Base-by-base conservation (phyloP, 768 basidiomycete species). In the Tylopilus rubrobrunneus region DNA sequence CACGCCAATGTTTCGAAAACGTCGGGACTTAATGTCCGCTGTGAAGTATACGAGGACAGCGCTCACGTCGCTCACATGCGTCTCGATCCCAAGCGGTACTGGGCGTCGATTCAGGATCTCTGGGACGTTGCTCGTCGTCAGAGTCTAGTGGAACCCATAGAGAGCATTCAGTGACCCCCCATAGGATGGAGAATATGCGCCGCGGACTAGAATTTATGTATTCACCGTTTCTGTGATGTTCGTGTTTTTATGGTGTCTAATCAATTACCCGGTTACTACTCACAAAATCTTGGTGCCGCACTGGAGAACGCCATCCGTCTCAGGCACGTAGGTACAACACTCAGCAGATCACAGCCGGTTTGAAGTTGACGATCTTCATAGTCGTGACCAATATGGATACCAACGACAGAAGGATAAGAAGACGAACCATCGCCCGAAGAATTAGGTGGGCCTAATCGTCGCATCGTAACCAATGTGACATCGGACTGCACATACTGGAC, bases 61-160 rank as follows among this genome's bases (percentile, higher is more conserved):
- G 58, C 56, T 11, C 73, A 74, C 47, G 73, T 74, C 3, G 56
- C 67, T 25, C 73, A 74, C 43, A 62, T 66, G 56, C 66, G 66
- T 11, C 7, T 46, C 21, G 56, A 68, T 45, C 66, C 67, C 21
- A 49, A 66, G 34, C 57, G 66, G 23, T 68, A 70, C 48, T 68
- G 67, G 67, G 27, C 43, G 5, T 63, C 61, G 12, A 51, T 68
- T 25, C 52, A 53, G 29, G 49, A 58, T 5, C 33, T 70, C 34
- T 67, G 67, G 67, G 31, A 52, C 28, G 15, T 3, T 2, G 55
- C 66, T n/a, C 56, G 56, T 53, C 49, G 36, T 17, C 48, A 57
- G 27, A 29, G 36, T 39, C 31, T 45, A 46, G 36, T 37, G 36
- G 36, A 17, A 7, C 36, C 36, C 36, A 17, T 5, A 37, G 36